Evolutionary conservation across 2,329 filamentous ascomycete species (phyloP), one percentile per base, ranked within the genome.

Genomic region (Penicillium concentricum): DNA sequence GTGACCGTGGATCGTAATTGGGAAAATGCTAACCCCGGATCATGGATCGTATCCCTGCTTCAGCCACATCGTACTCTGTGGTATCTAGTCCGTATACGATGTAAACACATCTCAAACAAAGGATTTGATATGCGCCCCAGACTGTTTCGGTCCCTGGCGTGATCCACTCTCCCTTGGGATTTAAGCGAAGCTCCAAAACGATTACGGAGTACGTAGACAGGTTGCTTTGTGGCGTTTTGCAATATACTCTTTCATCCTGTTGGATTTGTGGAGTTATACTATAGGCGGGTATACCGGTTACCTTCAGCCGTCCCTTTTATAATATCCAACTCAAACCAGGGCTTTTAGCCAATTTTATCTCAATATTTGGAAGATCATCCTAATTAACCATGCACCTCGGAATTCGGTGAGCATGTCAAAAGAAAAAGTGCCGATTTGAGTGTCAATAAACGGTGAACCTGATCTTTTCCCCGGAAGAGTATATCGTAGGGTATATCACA

Each of bases 131-230:
- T 38, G 30, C 34, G 50, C 54, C 35, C 50, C 50, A 47, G 50
- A 54, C 49, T 42, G 35, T 57, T 44, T 57, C 54, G 50, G 24
- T 37, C 54, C 54, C 54, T 57, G 43, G 43, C 24, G 18, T 44
- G 30, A 41, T 42, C 45, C 46, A 54, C 38, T 18, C 5, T 32
- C 53, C 46, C 37, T 51, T 16, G 13, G 28, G 15, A 30, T 50
- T 41, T 49, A 35, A 16, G 9, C 37, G 38, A 49, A n/a, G 41
- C 16, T 18, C 45, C 30, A 6, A 30, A 32, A 28, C 10, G 12
- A 32, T 13, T 32, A 32, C 30, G 30, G 30, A 32, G 30, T 32
- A 15, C 30, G 30, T 32, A 5, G 13, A 15, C 24, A 16, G 34
- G 22, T 44, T 35, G 24, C 22, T 35, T 24, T 48, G 39, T 26